These are phyloP conservation scores for Tricholoma bakamatsutake DNA, from an alignment of 768 basidiomycete genomes.

Conservation along the genomic window DNA sequence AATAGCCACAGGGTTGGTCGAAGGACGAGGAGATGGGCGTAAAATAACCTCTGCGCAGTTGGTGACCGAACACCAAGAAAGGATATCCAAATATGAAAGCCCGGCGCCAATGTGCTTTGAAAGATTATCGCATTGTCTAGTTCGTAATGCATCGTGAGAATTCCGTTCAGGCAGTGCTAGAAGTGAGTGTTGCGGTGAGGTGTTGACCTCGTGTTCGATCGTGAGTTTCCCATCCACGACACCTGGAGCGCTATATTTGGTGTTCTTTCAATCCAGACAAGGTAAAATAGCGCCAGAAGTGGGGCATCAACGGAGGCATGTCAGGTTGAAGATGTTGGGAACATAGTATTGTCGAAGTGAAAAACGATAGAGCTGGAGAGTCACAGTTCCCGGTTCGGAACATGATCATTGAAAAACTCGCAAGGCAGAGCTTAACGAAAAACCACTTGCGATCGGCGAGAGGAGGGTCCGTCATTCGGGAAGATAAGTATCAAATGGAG, in stretches of 20 bases:
- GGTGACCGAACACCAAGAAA: background rate
- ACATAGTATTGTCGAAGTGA: background rate
- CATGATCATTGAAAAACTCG: background rate
- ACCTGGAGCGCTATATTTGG: too few relatives aligned
- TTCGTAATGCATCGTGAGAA: background rate
- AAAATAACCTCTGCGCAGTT: background rate
- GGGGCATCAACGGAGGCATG: too few relatives aligned
- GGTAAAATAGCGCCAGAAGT: too few relatives aligned
- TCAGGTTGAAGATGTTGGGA: background rate
- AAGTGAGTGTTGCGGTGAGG: background rate
- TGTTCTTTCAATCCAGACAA: too few relatives aligned
- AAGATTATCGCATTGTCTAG: background rate
- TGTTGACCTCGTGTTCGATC: background rate
- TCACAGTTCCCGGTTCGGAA: background rate
- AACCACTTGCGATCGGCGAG: background rate
- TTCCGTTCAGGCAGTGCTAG: background rate
- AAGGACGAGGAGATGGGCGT: background rate
- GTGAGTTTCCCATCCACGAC: background rate
- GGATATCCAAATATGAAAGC: background rate
- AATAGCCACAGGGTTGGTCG: background rate
- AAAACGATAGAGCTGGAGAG: background rate
- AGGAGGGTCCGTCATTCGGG: background rate
- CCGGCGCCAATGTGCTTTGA: background rate
- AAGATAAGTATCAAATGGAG: background rate
- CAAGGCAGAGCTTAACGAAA: background rate